Conservation (phyloP, 129 eudicot species). For the Ambrosia artemisiifolia region DNA sequence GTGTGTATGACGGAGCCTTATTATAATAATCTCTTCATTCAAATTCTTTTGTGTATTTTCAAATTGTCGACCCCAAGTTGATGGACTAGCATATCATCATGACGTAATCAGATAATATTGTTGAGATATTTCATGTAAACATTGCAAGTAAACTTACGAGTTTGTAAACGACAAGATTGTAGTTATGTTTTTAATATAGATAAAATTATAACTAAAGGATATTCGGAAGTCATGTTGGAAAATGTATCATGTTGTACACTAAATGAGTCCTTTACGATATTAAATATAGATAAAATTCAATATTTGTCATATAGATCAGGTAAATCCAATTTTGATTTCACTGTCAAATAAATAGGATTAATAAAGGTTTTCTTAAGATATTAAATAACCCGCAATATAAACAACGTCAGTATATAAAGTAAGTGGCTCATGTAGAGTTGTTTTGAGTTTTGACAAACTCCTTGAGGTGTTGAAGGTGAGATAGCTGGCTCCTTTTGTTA, state of each 20-base stretch:
- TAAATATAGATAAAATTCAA: no score
- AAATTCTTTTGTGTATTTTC: not conserved
- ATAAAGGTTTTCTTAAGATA: not conserved
- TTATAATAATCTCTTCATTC: not conserved
- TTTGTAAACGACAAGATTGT: not conserved
- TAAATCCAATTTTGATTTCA: not conserved
- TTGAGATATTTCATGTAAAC: not conserved
- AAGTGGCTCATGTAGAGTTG: conserved; percentile 1
- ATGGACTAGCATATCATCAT: not conserved
- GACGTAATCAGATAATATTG: not conserved
- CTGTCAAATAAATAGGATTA: not conserved
- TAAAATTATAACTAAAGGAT: no score
- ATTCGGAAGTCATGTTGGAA: no score
- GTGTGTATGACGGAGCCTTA: not conserved
- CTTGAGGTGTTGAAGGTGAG: not conserved
- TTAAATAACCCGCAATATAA: not conserved
- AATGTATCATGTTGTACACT: no score
- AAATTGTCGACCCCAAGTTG: not conserved
- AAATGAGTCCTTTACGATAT: no score
- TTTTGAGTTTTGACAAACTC: not conserved
- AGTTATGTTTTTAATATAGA: not conserved
- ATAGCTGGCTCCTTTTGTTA: conserved; percentile 1
- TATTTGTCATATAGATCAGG: not conserved
- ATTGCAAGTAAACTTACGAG: not conserved
- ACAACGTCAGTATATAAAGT: not conserved